phyloP scores from a whole-genome alignment of 257 asterid genomes.

The Ilex asprella region DNA sequence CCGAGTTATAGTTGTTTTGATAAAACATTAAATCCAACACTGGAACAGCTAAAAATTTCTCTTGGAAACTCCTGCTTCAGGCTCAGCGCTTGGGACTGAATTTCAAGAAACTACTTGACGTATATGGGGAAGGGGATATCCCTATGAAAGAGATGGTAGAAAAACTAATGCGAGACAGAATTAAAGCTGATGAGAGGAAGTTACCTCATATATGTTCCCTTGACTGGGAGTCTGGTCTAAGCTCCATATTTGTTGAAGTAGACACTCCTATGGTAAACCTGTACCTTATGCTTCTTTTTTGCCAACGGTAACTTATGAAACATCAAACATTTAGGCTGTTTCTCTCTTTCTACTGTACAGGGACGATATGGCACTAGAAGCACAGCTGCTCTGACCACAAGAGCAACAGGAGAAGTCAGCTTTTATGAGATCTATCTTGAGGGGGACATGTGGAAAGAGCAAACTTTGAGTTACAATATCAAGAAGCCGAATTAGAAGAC shows the following conservation, averaged over 20 bases:
- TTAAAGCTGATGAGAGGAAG: constrained; percentile 38
- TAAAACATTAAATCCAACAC: too few species aligned
- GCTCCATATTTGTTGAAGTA: constrained; percentile 66
- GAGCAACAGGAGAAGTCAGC: constrained; percentile 46
- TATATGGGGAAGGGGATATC: constrained; percentile 22
- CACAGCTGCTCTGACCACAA: constrained; percentile 47
- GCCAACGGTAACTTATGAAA: not conserved
- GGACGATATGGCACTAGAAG: constrained; percentile 37
- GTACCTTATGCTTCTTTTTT: not conserved
- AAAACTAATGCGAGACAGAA: constrained; percentile 49
- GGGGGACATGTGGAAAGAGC: constrained; percentile 45
- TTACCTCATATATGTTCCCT: constrained; percentile 48
- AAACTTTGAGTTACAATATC: constrained; percentile 29
- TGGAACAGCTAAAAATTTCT: too few species aligned
- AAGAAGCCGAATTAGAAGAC: constrained; percentile 15
- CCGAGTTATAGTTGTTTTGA: too few species aligned
- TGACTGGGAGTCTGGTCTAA: constrained; percentile 53
- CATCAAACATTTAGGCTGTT: not conserved
- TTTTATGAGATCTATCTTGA: constrained; percentile 54
- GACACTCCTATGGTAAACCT: constrained; percentile 59
- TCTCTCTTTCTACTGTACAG: constrained; percentile 1
- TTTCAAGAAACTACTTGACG: constrained; percentile 26
- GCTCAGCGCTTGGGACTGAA: constrained; percentile 37
- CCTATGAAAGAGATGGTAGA: constrained; percentile 40
- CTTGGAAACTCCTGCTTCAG: constrained; percentile 16